These are phyloP conservation scores for Leptodontidium sp. DNA, from an alignment of 2,329 filamentous ascomycete genomes.

Conservation along the genomic window DNA sequence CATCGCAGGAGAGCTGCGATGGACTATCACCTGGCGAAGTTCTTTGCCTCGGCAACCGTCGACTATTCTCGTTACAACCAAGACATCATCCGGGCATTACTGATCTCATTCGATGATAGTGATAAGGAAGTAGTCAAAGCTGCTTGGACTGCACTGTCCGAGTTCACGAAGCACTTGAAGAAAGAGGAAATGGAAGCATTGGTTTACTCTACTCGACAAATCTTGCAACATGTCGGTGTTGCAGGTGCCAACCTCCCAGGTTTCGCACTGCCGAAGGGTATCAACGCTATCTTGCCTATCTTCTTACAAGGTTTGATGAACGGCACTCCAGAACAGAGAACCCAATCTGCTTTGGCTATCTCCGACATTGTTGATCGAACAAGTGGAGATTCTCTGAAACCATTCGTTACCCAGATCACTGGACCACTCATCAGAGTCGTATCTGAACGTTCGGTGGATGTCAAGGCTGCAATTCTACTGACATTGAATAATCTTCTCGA, in stretches of 20 bases:
- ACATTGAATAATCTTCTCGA: slow-evolving; percentile 95
- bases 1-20: slow-evolving; percentile 83
- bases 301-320: slow-evolving; percentile 99
- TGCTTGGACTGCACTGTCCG: slow-evolving; percentile 85
- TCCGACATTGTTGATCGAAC: slow-evolving; percentile 96
- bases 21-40: slow-evolving; percentile 81
- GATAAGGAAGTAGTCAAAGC: slow-evolving; percentile 87
- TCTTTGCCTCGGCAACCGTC: slow-evolving; percentile 81
- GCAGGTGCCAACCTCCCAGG: slow-evolving; percentile 84
- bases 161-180: slow-evolving; percentile 86
- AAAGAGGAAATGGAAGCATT: slow-evolving; percentile 99
- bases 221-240: slow-evolving; percentile 87
- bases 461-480: slow-evolving; percentile 92
- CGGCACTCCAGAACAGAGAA: slow-evolving; percentile 89
- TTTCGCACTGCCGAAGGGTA: slow-evolving; percentile 93
- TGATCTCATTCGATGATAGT: slow-evolving; percentile 90
- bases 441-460: slow-evolving; percentile 93
- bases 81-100: slow-evolving; percentile 88
- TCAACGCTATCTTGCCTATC: slow-evolving; percentile 94
- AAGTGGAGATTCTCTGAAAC: slow-evolving; percentile 84
- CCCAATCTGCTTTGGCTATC: slow-evolving; percentile 89
- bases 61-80: slow-evolving; percentile 97
- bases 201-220: slow-evolving; percentile 84
- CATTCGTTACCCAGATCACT: slow-evolving; percentile 97
- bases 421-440: slow-evolving; percentile 97